Evolutionary conservation across 768 basidiomycete species (phyloP), one percentile per base, ranked within the genome.

Genomic region (Pulveroboletus ravenelii): DNA sequence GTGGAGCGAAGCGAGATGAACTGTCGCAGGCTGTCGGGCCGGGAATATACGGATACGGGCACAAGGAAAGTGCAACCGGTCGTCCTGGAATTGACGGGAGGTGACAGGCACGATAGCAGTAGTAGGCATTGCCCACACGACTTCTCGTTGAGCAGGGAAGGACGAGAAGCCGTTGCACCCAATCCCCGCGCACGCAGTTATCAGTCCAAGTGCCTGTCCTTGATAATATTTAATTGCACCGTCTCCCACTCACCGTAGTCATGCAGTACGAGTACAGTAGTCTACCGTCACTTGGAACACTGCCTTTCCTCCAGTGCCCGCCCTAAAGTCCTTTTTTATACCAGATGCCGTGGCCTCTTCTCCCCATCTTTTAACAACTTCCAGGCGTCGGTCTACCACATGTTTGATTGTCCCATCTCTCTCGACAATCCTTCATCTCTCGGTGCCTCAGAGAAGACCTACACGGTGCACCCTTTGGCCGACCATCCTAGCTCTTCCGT

Each of bases 311-410:
- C 4, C 20, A 1, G 29, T 37, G 54, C 78, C 76, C 54, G 67
- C 80, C 80, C 80, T 80, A 72, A 81, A 74, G 42, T 42, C 4
- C 3, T 12, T 43, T 13, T 45, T 46, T 56, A 64, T 62, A 53
- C 39, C 15, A 2, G 15, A 27, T 23, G 6, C 15, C 20, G 10
- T 7, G 6, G 15, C 8, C 4, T 37, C 1, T 50, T 63, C 64
- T 10, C 10, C 6, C n/a, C 72, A 81, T 82, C 79, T 82, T 84
- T 82, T 83, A 82, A 82, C 82, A 81, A 77, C 71, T 70, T 71
- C 56, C 72, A 77, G 82, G 76, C 71, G 62, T 74, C 64, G 58
- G 63, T 61, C 61, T 72, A 76, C 76, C 78, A 82, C 78, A 83
- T 80, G 77, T 69, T n/a, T 62, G 76, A 64, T 71, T 75, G 74